These are phyloP conservation scores for Vachellia collinsii DNA, from an alignment of 306 rosid species.

Conservation along the genomic window DNA sequence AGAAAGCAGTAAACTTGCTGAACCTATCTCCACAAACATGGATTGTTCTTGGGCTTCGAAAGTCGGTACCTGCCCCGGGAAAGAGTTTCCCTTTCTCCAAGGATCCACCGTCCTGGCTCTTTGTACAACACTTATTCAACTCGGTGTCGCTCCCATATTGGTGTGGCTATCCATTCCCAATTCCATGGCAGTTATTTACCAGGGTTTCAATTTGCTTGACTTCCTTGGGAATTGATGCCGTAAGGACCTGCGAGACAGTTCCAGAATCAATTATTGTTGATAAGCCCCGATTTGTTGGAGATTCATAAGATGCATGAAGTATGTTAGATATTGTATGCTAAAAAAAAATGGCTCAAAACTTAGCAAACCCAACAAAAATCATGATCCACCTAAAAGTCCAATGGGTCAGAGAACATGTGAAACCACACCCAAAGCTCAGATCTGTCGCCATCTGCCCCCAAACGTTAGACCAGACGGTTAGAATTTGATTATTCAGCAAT, in stretches of 20 bases:
- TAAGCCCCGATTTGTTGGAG: background rate
- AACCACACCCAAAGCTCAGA: too few species aligned
- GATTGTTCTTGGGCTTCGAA: background rate
- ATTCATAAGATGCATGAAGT: background rate
- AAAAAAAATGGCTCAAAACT: too few species aligned
- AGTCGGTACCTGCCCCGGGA: background rate
- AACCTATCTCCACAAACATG: background rate
- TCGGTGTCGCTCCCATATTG: slow-evolving; percentile 41
- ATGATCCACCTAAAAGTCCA: too few species aligned
- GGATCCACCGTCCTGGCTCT: slow-evolving; percentile 25
- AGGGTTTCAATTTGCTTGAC: slow-evolving; percentile 79
- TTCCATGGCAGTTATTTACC: slow-evolving; percentile 70
- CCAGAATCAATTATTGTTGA: background rate
- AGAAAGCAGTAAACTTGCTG: background rate
- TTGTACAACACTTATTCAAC: slow-evolving; percentile 34
- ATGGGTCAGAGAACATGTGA: too few species aligned
- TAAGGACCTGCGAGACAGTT: slow-evolving; percentile 66
- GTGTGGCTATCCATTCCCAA: slow-evolving; percentile 45
- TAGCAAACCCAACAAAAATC: too few species aligned
- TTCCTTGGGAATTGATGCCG: slow-evolving; percentile 88
- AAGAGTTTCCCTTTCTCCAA: background rate
- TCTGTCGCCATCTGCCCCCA: too few species aligned
- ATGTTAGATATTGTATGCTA: too few species aligned
- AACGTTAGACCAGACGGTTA: too few species aligned
- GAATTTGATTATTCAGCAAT: too few species aligned